phyloP scores from a whole-genome alignment of 2,329 filamentous ascomycete genomes.

The Colletotrichum acutatum region DNA sequence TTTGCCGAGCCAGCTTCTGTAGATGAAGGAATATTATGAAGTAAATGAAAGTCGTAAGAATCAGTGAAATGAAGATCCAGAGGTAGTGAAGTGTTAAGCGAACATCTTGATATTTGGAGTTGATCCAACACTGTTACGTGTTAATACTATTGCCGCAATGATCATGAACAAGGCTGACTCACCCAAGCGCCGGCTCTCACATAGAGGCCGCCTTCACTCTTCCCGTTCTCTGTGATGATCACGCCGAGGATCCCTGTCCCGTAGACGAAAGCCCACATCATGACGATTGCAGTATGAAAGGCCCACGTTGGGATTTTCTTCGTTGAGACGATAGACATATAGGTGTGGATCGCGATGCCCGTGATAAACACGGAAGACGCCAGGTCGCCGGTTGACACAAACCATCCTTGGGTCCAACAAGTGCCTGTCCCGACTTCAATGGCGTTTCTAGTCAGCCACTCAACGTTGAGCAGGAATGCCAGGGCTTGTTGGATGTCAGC shows the following conservation, averaged over 20 bases:
- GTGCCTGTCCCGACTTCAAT: constrained; percentile 64
- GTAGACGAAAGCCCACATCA: constrained; percentile 70
- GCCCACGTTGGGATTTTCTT: constrained; percentile 60
- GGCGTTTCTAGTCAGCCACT: constrained; percentile 65
- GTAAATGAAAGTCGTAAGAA: constrained; percentile 52
- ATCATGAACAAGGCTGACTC: constrained; percentile 38
- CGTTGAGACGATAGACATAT: constrained; percentile 68
- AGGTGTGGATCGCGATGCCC: constrained; percentile 74
- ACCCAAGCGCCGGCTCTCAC: constrained; percentile 75
- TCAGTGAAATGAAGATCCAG: constrained; percentile 66
- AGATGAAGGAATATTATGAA: constrained; percentile 52
- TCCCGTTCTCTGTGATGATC: constrained; percentile 54
- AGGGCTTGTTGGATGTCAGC: constrained; percentile 75
- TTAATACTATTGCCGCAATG: constrained; percentile 16
- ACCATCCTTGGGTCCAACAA: constrained; percentile 75
- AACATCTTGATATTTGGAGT: constrained; percentile 61
- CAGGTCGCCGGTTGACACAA: constrained; percentile 74
- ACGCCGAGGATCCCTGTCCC: constrained; percentile 65
- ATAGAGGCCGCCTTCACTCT: constrained; percentile 60
- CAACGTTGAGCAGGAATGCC: constrained; percentile 71
- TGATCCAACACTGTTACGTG: constrained; percentile 69
- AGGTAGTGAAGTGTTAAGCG: constrained; percentile 72
- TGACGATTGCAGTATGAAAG: constrained; percentile 60
- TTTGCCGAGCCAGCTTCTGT: constrained; percentile 39
- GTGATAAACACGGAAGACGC: constrained; percentile 75